Percentiles rank a stretch among this genome's conserved stretches.
phyloP scores from a whole-genome alignment of 768 basidiomycete genomes.

The Tulasnella sp. region DNA sequence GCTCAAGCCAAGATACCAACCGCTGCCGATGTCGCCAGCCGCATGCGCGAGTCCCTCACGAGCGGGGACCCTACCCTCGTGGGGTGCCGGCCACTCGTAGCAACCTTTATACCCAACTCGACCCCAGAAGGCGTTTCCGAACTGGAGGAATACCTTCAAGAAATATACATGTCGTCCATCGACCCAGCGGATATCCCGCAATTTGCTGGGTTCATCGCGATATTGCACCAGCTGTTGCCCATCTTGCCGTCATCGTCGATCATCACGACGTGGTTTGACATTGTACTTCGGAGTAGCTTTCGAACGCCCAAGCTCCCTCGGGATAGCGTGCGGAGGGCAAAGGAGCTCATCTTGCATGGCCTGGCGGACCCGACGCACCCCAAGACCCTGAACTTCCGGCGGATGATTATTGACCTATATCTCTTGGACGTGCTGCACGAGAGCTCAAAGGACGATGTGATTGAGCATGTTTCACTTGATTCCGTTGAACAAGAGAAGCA shows the following conservation, averaged over 20 bases:
- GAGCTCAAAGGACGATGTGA: constrained; percentile 53
- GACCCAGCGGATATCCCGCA: constrained; percentile 52
- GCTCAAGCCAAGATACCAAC: too few species aligned
- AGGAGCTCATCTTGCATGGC: constrained; percentile 55
- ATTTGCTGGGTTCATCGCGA: constrained; percentile 51
- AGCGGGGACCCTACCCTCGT: not conserved
- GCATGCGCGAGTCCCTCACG: not conserved
- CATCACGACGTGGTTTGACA: constrained; percentile 71
- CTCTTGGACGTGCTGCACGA: constrained; percentile 67
- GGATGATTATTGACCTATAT: constrained; percentile 60
- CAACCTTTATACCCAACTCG: not conserved
- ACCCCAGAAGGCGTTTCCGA: constrained; percentile 26
- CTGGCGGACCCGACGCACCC: constrained; percentile 34
- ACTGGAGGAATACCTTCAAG: constrained; percentile 56
- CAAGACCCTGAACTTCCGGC: constrained; percentile 52
- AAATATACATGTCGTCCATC: constrained; percentile 46
- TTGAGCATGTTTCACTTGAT: constrained; percentile 63
- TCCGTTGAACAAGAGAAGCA: constrained; percentile 46
- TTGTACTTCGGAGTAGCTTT: constrained; percentile 62
- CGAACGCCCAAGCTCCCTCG: constrained; percentile 58
- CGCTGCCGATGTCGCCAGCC: constrained; percentile 2
- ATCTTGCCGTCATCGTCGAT: constrained; percentile 52
- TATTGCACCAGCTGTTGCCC: constrained; percentile 49
- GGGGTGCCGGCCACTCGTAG: not conserved
- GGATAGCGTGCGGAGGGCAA: constrained; percentile 48